Base-by-base conservation (phyloP, 2,329 filamentous ascomycete genomes). In the Aaosphaeria arxii region DNA sequence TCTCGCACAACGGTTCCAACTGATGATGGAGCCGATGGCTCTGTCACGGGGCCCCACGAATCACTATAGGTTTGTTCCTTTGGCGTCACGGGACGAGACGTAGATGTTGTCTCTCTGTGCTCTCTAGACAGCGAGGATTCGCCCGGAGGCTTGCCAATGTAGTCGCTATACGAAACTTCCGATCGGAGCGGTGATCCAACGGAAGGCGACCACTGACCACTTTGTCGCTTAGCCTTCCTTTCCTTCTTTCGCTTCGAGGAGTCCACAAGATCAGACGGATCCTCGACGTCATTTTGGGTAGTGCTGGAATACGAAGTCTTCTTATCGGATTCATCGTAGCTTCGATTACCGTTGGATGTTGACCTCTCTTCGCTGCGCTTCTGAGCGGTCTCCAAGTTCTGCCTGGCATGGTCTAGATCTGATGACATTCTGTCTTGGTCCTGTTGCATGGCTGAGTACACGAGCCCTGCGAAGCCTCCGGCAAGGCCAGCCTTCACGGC, bases 141-240 rank as follows among this genome's bases (percentile, higher is more conserved):
- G 9, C 17, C 39, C 7, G 28, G 7, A 2, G 33, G 41, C 9
- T 55, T 45, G 13, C 67, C 65, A 17, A 74, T 61, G 45, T 76
- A 74, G 48, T 76, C 74, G 13, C 75, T 64, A 45, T 71, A 70
- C 29, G 70, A 68, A 45, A 74, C 63, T 49, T 76, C 74, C n/a
- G 72, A 66, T 30, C 74, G 60, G 32, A 77, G 60, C 5, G 74
- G 74, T 29, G 73, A 76, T 47, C 71, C 70, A 7, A 72, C 64
- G 13, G 66, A 65, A 28, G 71, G 70, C 32, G 71, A 72, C 51
- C 71, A 74, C 30, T 61, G 66, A 44, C 67, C 64, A 38, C 64
- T 75, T 42, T 69, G 66, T 33, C 74, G 67, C 59, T 74, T 77
- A 68, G 77, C 64, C 62, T 75, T 77, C 62, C 75, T 77, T 46